Evolutionary conservation across 495 filamentous ascomycete genomes (phyloP).

Genomic region (Aspergillus coremiiformis): DNA sequence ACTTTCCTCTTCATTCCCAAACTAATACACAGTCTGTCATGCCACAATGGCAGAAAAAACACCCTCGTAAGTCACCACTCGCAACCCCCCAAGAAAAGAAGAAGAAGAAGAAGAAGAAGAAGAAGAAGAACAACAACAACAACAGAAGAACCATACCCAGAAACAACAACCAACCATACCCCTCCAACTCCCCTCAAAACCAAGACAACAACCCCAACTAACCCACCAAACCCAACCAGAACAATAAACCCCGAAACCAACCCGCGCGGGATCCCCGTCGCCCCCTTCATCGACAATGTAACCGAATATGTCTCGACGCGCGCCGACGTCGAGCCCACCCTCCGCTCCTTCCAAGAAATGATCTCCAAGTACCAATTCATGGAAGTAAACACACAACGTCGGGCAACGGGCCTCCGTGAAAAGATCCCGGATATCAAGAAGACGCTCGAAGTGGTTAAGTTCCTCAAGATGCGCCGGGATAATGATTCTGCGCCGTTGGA

Average conservation of each 20-base stretch:
- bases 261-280: slow-evolving; percentile 86
- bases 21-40: neutral
- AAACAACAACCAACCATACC: neutral
- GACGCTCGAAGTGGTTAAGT: slow-evolving; percentile 88
- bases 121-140: too few species aligned
- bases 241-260: slow-evolving; percentile 52
- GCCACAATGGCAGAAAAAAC: slow-evolving; percentile 19
- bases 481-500: slow-evolving; percentile 44
- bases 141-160: too few species aligned
- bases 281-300: slow-evolving; percentile 94
- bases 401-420: slow-evolving; percentile 76
- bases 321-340: slow-evolving; percentile 78
- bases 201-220: neutral
- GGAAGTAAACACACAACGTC: slow-evolving; percentile 84
- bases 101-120: too few species aligned
- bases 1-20: neutral
- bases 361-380: slow-evolving; percentile 99
- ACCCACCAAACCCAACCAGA: slow-evolving; percentile 4
- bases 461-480: slow-evolving; percentile 53
- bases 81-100: slow-evolving; percentile 15
- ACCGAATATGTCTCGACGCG: slow-evolving; percentile 87
- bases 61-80: slow-evolving; percentile 5
- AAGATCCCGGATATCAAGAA: slow-evolving; percentile 97
- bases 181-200: slow-evolving; percentile 6
- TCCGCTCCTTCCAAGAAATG: slow-evolving; percentile 97